Conservation (phyloP, 2,329 filamentous ascomycete genomes). For the Colletotrichum tropicicola region DNA sequence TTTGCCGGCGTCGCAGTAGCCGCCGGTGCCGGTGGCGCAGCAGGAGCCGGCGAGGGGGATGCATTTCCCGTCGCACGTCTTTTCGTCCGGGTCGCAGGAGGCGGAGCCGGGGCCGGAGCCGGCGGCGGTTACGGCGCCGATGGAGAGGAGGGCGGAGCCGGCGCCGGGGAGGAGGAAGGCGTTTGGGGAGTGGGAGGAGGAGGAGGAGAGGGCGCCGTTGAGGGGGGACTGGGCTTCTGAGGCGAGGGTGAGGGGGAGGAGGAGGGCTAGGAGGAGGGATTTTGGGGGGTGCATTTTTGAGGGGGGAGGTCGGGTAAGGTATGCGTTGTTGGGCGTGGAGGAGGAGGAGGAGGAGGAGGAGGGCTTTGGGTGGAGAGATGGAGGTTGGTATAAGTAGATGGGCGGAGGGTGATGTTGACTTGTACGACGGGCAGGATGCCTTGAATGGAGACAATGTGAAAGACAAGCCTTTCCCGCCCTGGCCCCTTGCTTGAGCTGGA, state of each 20-base stretch:
- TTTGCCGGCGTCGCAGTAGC: conserved; percentile 42
- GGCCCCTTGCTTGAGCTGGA: too few relatives aligned
- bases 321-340: neutral
- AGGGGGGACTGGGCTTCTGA: neutral
- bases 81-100: conserved; percentile 34
- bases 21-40: conserved; percentile 38
- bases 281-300: neutral
- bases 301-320: too few relatives aligned
- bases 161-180: conserved; percentile 32
- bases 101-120: neutral
- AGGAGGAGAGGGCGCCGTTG: neutral
- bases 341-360: neutral
- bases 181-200: neutral
- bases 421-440: neutral
- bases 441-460: too few relatives aligned
- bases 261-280: neutral
- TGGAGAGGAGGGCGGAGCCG: conserved; percentile 30
- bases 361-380: neutral
- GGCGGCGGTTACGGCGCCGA: conserved; percentile 27
- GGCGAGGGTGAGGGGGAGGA: neutral
- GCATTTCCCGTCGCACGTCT: conserved; percentile 41
- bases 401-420: too few relatives aligned
- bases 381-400: too few relatives aligned
- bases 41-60: conserved; percentile 40
- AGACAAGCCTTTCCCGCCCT: too few relatives aligned